phyloP scores from a whole-genome alignment of 1,139 yeast species.

The Candida sp. region DNA sequence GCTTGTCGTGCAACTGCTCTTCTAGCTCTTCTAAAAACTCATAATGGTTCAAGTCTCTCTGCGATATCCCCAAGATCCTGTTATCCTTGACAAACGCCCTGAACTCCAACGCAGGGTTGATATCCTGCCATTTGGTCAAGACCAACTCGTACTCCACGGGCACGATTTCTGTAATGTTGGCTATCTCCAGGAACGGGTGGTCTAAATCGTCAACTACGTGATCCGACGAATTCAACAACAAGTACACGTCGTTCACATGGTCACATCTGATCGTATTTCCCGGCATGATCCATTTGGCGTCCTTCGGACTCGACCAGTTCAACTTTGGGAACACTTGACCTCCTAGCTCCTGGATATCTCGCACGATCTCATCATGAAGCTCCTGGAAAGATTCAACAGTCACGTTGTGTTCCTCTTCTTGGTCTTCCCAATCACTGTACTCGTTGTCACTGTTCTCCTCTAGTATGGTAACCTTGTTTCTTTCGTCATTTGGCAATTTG shows the following conservation, averaged over 20 bases:
- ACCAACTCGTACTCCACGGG: constrained; percentile 60
- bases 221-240: constrained; percentile 84
- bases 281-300: constrained; percentile 90
- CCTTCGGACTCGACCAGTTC: constrained; percentile 98
- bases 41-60: constrained; percentile 85
- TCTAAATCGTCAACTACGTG: constrained; percentile 86
- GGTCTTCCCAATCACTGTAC: constrained; percentile 71
- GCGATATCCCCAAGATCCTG: constrained; percentile 73
- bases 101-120: constrained; percentile 92
- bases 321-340: constrained; percentile 81
- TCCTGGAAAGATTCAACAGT: constrained; percentile 45
- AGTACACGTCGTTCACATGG: constrained; percentile 72
- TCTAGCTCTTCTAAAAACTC: constrained; percentile 59
- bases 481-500: constrained; percentile 54
- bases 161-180: constrained; percentile 16
- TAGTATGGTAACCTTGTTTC: constrained; percentile 15
- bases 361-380: constrained; percentile 57
- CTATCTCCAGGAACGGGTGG: constrained; percentile 61
- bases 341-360: constrained; percentile 45
- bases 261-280: constrained; percentile 76
- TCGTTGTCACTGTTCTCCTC: constrained; percentile 60
- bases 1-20: constrained; percentile 47
- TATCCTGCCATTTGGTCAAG: constrained; percentile 75
- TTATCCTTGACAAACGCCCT: constrained; percentile 76
- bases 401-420: constrained; percentile 1